Percentiles rank a stretch among this genome's conserved stretches.
phyloP scores from a whole-genome alignment of 441 rosid species.

The Populus hybrid region DNA sequence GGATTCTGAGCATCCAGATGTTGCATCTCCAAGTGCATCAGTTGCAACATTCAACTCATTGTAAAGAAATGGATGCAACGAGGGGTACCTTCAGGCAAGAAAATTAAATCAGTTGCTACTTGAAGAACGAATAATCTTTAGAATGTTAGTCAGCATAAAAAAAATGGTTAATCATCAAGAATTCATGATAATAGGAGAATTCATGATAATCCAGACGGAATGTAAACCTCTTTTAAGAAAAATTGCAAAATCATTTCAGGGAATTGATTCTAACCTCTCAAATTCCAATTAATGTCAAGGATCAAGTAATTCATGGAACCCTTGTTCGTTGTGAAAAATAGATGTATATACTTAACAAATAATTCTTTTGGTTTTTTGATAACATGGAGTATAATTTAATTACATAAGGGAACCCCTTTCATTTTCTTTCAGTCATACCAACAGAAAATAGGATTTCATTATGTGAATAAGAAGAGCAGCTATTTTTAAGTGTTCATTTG shows the following conservation, averaged over 20 bases:
- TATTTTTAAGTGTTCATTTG: not conserved
- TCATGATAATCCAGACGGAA: not conserved
- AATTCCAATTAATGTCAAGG: not conserved
- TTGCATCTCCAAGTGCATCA: constrained; percentile 48
- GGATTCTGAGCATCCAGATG: constrained; percentile 53
- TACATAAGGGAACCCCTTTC: not conserved
- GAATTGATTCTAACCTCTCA: not conserved
- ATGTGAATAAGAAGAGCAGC: not conserved
- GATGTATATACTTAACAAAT: not conserved
- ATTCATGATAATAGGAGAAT: not conserved
- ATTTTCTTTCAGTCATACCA: not conserved
- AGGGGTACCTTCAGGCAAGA: constrained; percentile 67
- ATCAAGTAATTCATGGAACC: not conserved
- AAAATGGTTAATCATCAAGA: not conserved
- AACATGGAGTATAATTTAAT: not conserved
- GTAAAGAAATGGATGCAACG: constrained; percentile 76
- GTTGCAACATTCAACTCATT: constrained; percentile 79
- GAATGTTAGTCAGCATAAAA: not conserved
- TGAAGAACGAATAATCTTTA: constrained; percentile 2
- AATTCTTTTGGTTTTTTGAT: not conserved
- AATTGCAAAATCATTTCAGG: not conserved
- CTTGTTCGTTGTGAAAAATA: not conserved
- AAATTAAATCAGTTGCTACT: constrained; percentile 16
- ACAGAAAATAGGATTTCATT: not conserved
- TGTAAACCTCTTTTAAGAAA: not conserved